phyloP scores from a whole-genome alignment of 129 eudicot genomes.

The Pseudognaphalium luteoalbum region DNA sequence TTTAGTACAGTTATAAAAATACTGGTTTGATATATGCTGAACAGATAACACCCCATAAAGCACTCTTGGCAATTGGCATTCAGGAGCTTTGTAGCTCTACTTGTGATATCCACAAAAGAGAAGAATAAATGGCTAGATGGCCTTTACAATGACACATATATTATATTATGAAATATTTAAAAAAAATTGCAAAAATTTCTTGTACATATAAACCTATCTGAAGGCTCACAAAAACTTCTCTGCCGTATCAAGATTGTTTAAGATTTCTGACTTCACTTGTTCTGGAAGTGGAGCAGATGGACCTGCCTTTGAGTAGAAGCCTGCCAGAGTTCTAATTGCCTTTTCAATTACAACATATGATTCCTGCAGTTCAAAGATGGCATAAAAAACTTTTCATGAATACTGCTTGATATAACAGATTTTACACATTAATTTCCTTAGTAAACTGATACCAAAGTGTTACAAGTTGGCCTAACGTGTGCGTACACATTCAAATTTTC shows the following conservation, averaged over 20 bases:
- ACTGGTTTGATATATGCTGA: not conserved
- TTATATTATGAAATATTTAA: not conserved
- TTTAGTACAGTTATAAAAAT: not conserved
- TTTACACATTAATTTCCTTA: not conserved
- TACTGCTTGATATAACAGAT: not conserved
- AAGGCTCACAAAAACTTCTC: slow-evolving; percentile 51
- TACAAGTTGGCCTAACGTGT: not conserved
- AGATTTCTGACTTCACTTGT: slow-evolving; percentile 64
- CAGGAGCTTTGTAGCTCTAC: too few relatives aligned
- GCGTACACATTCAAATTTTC: not conserved
- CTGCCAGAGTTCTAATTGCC: slow-evolving; percentile 76
- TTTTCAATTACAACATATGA: slow-evolving; percentile 81
- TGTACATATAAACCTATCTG: slow-evolving; percentile 10
- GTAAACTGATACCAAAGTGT: not conserved
- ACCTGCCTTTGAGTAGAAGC: slow-evolving; percentile 94
- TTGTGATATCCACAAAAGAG: not conserved
- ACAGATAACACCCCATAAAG: not conserved
- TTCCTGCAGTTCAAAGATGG: slow-evolving; percentile 50
- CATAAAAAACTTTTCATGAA: not conserved
- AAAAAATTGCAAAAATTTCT: not conserved
- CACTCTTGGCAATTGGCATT: too few relatives aligned
- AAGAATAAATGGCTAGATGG: not conserved
- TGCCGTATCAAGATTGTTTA: slow-evolving; percentile 58
- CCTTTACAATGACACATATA: not conserved
- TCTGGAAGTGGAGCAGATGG: slow-evolving; percentile 87